A percentile compares a stretch with the other conserved stretches of the same genome.
Conservation (phyloP, 139 green algal genomes). For the Trebouxia sp. region DNA sequence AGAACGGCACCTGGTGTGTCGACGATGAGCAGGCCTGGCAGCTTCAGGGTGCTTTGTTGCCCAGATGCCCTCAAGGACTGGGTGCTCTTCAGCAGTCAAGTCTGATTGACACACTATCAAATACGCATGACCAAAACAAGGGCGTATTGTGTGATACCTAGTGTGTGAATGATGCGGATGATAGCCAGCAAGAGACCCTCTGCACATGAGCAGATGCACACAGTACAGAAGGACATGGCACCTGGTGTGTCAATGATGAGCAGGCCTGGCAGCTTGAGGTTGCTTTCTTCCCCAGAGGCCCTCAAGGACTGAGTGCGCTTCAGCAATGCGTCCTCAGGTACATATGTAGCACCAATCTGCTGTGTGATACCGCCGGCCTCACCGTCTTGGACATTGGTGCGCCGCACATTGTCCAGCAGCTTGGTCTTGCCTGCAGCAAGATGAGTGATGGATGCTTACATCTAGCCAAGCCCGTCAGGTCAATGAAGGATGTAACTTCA, state of each 20-base stretch:
- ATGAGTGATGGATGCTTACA: neutral
- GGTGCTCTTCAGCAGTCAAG: slow-evolving; percentile 84
- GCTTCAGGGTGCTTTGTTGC: slow-evolving; percentile 73
- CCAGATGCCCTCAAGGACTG: slow-evolving; percentile 58
- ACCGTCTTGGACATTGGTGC: slow-evolving; percentile 97
- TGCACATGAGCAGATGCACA: neutral
- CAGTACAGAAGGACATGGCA: neutral
- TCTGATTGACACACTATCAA: slow-evolving; percentile 91
- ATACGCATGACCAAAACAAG: no score
- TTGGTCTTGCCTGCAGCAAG: slow-evolving; percentile 91
- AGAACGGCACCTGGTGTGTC: slow-evolving; percentile 95
- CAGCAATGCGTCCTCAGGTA: slow-evolving; percentile 82
- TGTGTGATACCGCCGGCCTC: slow-evolving; percentile 99
- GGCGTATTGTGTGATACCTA: no score
- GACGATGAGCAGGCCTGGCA: slow-evolving; percentile 97
- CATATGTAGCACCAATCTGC: slow-evolving; percentile 99
- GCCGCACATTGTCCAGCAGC: slow-evolving; percentile 97
- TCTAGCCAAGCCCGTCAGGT: neutral
- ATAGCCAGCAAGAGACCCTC: neutral
- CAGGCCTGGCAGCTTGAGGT: slow-evolving; percentile 89
- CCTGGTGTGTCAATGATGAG: slow-evolving; percentile 99
- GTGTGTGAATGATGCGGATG: neutral
- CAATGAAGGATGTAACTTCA: neutral
- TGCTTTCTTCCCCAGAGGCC: slow-evolving; percentile 57
- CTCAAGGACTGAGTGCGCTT: slow-evolving; percentile 78